Conservation (phyloP, 768 basidiomycete genomes). For the Suillus luteus region DNA sequence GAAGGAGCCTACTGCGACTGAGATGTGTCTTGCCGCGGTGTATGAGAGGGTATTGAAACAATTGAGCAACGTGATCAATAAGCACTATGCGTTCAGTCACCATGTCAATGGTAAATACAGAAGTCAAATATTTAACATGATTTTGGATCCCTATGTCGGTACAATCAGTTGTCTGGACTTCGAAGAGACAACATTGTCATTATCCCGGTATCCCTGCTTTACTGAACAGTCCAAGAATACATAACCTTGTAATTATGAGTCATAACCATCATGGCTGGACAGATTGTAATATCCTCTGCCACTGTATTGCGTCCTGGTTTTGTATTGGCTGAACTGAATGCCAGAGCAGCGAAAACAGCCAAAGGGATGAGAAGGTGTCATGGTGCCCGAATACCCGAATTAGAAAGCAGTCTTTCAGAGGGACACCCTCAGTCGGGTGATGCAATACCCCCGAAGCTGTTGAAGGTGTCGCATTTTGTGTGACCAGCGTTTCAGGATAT, state of each 20-base stretch:
- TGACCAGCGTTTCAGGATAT: too few relatives aligned
- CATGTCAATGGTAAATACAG: background rate
- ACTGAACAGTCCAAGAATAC: background rate
- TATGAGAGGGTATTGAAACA: background rate
- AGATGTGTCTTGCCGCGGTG: conserved; percentile 18
- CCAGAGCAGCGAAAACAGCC: too few relatives aligned
- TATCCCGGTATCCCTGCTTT: background rate
- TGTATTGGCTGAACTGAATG: background rate
- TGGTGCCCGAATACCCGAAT: too few relatives aligned
- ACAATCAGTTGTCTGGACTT: background rate
- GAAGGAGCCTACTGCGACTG: conserved; percentile 83
- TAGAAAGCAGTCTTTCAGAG: too few relatives aligned
- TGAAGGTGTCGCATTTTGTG: too few relatives aligned
- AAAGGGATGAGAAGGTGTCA: too few relatives aligned
- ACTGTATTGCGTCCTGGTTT: background rate
- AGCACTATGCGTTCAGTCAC: background rate
- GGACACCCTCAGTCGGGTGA: too few relatives aligned
- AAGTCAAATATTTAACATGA: conserved; percentile 1
- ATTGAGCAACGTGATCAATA: background rate
- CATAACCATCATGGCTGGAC: background rate
- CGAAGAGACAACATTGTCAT: background rate
- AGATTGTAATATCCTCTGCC: background rate
- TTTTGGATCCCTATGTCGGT: background rate
- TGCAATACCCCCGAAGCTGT: too few relatives aligned
- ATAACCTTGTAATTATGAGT: background rate